Evolutionary conservation across 768 basidiomycete genomes (phyloP).

Genomic region (Auricularia heimuer): DNA sequence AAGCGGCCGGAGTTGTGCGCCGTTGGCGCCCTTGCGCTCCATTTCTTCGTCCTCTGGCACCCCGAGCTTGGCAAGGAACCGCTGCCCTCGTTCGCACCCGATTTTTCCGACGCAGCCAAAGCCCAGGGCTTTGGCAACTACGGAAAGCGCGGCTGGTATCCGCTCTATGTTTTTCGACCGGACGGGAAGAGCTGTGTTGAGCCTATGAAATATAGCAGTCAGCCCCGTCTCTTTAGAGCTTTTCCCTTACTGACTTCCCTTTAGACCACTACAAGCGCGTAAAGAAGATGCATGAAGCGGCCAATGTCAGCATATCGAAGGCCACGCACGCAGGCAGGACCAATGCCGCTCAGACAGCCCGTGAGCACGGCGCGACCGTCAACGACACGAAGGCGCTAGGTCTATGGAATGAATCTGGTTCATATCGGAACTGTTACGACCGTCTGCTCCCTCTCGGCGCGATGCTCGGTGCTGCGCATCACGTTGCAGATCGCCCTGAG

Average conservation of each 20-base stretch:
- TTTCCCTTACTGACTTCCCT: not conserved
- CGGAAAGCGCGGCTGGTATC: conserved; percentile 23
- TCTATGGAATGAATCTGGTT: conserved; percentile 18
- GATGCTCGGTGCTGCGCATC: conserved; percentile 24
- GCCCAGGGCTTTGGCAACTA: conserved; percentile 16
- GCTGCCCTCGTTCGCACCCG: conserved; percentile 19
- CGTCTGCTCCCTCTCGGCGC: conserved; percentile 19
- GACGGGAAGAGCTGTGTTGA: not conserved
- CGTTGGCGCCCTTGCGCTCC: too few relatives aligned
- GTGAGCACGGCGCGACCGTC: too few relatives aligned
- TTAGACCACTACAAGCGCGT: conserved; percentile 21
- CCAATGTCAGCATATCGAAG: conserved; percentile 20
- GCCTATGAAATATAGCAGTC: conserved; percentile 25
- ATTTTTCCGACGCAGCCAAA: not conserved
- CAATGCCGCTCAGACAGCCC: conserved; percentile 22
- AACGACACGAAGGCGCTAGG: conserved; percentile 27
- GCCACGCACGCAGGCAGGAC: conserved; percentile 23
- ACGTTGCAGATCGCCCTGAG: conserved; percentile 19
- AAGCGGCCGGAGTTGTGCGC: too few relatives aligned
- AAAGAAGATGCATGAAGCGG: conserved; percentile 16
- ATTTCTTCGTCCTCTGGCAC: conserved; percentile 25
- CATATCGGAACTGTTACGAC: conserved; percentile 22
- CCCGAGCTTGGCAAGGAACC: conserved; percentile 10
- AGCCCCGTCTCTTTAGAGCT: conserved; percentile 4
- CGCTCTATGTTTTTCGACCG: conserved; percentile 15